A percentile compares a stretch with the other conserved stretches of the same genome.
These are phyloP conservation scores for Pythium aristosporum DNA, from an alignment of 352 stramenopile genomes.

Conservation along the genomic window DNA sequence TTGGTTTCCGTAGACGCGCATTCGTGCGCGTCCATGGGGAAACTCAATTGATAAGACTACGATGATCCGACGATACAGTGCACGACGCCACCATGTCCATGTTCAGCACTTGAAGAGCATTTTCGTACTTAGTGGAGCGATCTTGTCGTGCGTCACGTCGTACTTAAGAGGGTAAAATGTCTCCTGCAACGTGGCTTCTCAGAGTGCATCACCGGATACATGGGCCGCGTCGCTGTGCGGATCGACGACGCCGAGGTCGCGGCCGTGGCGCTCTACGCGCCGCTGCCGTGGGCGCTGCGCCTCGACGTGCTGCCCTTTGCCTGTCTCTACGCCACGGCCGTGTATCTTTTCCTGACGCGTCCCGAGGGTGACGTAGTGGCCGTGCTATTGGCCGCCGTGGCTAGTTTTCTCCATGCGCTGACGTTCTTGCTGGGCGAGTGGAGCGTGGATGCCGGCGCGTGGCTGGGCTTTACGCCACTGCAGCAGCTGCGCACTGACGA, in stretches of 20 bases:
- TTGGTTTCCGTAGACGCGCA: slow-evolving; percentile 39
- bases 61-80: slow-evolving; percentile 77
- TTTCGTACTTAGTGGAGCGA: slow-evolving; percentile 26
- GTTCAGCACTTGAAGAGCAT: background rate
- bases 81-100: slow-evolving; percentile 2
- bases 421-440: slow-evolving; percentile 54
- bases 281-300: slow-evolving; percentile 51
- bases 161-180: background rate
- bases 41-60: slow-evolving; percentile 78
- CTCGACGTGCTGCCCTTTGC: slow-evolving; percentile 53
- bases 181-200: no score
- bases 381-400: slow-evolving; percentile 43
- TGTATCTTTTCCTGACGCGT: slow-evolving; percentile 32
- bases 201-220: slow-evolving; percentile 1
- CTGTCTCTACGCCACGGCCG: slow-evolving; percentile 38
- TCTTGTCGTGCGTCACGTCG: background rate
- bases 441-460: slow-evolving; percentile 42
- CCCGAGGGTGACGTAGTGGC: slow-evolving; percentile 39
- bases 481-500: slow-evolving; percentile 4
- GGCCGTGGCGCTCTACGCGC: slow-evolving; percentile 56
- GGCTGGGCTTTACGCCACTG: slow-evolving; percentile 36
- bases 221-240: slow-evolving; percentile 31
- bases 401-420: slow-evolving; percentile 53
- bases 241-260: slow-evolving; percentile 57
- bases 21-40: slow-evolving; percentile 41